A percentile compares a stretch with the other conserved stretches of the same genome.
These are phyloP conservation scores for Cyclotella choctawhatcheeana DNA, from an alignment of 108 stramenopile species.

Conservation along the genomic window DNA sequence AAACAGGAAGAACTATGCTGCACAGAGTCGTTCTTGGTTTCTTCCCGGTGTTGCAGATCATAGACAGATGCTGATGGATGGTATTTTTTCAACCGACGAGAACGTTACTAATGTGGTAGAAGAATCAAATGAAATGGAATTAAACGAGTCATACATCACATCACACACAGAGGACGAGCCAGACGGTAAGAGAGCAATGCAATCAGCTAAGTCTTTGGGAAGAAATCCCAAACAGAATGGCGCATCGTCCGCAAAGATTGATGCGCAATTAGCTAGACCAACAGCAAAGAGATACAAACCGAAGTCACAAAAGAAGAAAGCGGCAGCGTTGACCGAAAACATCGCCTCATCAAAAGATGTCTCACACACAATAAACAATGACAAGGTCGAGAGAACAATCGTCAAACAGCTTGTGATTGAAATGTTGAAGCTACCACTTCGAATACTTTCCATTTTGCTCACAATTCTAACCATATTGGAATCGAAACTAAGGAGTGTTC, in stretches of 20 bases:
- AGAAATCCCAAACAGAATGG: too few species aligned
- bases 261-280: too few species aligned
- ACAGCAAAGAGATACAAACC: not conserved
- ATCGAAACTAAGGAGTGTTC: slow-evolving; percentile 20
- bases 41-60: slow-evolving; percentile 50
- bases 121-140: not conserved
- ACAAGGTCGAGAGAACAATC: not conserved
- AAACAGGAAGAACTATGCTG: slow-evolving; percentile 51
- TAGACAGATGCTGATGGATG: slow-evolving; percentile 44
- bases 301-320: not conserved
- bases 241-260: too few species aligned
- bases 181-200: too few species aligned
- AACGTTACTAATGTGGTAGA: not conserved
- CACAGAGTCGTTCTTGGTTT: slow-evolving; percentile 60
- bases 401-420: slow-evolving; percentile 23
- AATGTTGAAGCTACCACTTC: slow-evolving; percentile 39
- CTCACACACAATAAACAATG: not conserved
- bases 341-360: slow-evolving; percentile 5
- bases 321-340: too few species aligned
- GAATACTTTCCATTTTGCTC: slow-evolving; percentile 27
- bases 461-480: slow-evolving; percentile 13
- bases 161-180: not conserved
- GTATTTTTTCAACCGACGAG: slow-evolving; percentile 28
- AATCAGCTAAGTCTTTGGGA: too few species aligned
- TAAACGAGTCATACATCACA: not conserved